Evolutionary conservation across 768 basidiomycete genomes (phyloP), one percentile per base, ranked within the genome.

Genomic region (Lactarius sp.): DNA sequence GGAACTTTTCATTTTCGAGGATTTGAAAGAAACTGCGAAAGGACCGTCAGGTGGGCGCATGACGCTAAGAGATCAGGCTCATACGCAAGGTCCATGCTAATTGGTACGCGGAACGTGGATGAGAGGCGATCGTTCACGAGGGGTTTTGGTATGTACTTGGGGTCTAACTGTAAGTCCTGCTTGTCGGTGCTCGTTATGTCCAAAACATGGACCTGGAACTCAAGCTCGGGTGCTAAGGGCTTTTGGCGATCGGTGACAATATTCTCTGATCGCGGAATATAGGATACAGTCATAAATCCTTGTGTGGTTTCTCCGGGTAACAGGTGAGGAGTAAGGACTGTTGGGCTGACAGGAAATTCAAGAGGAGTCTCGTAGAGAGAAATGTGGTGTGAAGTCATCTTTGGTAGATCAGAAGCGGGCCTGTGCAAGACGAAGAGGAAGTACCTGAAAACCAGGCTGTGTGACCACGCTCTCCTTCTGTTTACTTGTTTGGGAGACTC

Each of bases 381-480:
- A 9, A 52, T 39, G 13, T 37, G 36, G 13, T 18, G 18, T 1
- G 39, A 53, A 33, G 58, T 36, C 50, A 59, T 53, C 62, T 63
- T 31, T 6, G 13, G 41, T 9, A n/a, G 3, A 14, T 55, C 37
- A 61, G 60, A 20, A 18, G 2, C 7, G 36, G 36, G 2, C 10
- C 1, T 37, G 36, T 8, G 7, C 36, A 37, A 37, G 9, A 8
- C 9, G 36, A 10, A 8, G 10, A 10, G 36, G 36, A 37, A 6
- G 36, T 37, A 37, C 36, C 36, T 37, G 36, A 10, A 37, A 37
- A 0, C 83, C 83, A 4, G 74, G 71, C 14, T 75, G 74, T 8
- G 73, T 69, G 1, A 71, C 69, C 2, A 83, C 81, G 5, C 75
- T 74, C 67, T 84, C 84, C 57, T 83, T 81, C 65, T 84, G 80